Evolutionary conservation across 2,329 filamentous ascomycete species (phyloP).

Genomic region (Trichoderma sp.): DNA sequence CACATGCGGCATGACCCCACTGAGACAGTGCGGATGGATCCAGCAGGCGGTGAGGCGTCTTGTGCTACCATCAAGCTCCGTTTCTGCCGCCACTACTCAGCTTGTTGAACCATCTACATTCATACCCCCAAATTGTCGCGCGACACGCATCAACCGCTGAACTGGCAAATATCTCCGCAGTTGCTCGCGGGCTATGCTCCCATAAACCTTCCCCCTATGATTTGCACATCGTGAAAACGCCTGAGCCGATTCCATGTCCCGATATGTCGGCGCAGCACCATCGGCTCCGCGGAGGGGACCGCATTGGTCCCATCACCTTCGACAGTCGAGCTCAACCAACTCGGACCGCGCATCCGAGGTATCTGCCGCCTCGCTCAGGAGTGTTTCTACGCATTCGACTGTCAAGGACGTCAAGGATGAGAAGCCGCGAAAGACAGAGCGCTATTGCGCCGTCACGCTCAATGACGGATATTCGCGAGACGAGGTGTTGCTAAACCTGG

Average conservation of each 20-base stretch:
- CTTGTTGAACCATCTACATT: neutral
- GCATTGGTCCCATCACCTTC: slow-evolving; percentile 57
- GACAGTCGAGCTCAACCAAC: slow-evolving; percentile 52
- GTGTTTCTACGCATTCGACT: slow-evolving; percentile 53
- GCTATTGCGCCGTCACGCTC: slow-evolving; percentile 56
- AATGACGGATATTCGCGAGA: slow-evolving; percentile 77
- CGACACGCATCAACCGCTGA: neutral
- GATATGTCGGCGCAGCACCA: slow-evolving; percentile 42
- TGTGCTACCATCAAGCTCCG: slow-evolving; percentile 7
- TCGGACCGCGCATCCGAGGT: slow-evolving; percentile 46
- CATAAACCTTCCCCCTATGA: slow-evolving; percentile 2
- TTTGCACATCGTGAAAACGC: slow-evolving; percentile 23
- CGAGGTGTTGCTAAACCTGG: slow-evolving; percentile 77
- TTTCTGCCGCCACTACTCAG: slow-evolving; percentile 20
- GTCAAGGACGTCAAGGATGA: slow-evolving; percentile 40
- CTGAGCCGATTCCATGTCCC: slow-evolving; percentile 39
- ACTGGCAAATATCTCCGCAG: neutral
- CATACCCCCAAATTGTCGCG: neutral
- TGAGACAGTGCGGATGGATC: slow-evolving; percentile 2
- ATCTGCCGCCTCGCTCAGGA: slow-evolving; percentile 49
- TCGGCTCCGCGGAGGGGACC: slow-evolving; percentile 48
- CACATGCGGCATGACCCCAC: neutral
- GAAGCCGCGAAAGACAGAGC: slow-evolving; percentile 41
- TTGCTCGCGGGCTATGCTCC: slow-evolving; percentile 21
- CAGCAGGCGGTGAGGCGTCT: slow-evolving; percentile 22